These are phyloP conservation scores for Hymenoscyphus fraxineus DNA, from an alignment of 2,329 filamentous ascomycete genomes.

Conservation along the genomic window DNA sequence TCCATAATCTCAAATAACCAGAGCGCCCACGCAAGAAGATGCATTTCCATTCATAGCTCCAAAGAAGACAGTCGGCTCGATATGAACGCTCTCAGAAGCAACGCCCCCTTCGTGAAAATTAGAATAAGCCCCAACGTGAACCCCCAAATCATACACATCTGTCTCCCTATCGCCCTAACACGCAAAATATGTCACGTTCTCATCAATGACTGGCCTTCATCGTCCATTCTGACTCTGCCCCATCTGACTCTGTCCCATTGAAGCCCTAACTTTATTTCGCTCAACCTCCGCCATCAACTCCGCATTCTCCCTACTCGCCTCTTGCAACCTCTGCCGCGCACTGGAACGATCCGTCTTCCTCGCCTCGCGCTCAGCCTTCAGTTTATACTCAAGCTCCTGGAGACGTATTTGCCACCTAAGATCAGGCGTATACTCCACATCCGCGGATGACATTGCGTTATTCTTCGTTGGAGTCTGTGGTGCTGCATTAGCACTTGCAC, in stretches of 20 bases:
- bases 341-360: conserved; percentile 79
- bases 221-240: not conserved
- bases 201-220: not conserved
- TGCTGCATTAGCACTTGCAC: not conserved
- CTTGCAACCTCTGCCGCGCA: conserved; percentile 66
- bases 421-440: conserved; percentile 51
- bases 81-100: not conserved
- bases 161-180: not conserved
- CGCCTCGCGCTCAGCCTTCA: conserved; percentile 87
- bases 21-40: not conserved
- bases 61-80: not conserved
- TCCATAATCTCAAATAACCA: not conserved
- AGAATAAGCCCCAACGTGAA: not conserved
- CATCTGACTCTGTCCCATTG: conserved; percentile 14
- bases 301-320: conserved; percentile 66
- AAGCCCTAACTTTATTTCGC: conserved; percentile 25
- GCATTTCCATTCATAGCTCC: not conserved
- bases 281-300: conserved; percentile 62
- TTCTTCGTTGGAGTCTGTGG: not conserved
- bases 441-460: not conserved
- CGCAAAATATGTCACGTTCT: not conserved
- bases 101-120: not conserved
- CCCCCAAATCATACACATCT: not conserved
- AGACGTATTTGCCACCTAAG: conserved; percentile 76
- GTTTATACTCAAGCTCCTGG: conserved; percentile 79